phyloP scores from a whole-genome alignment of 2,329 filamentous ascomycete genomes.

The Ophiostoma perfectum region DNA sequence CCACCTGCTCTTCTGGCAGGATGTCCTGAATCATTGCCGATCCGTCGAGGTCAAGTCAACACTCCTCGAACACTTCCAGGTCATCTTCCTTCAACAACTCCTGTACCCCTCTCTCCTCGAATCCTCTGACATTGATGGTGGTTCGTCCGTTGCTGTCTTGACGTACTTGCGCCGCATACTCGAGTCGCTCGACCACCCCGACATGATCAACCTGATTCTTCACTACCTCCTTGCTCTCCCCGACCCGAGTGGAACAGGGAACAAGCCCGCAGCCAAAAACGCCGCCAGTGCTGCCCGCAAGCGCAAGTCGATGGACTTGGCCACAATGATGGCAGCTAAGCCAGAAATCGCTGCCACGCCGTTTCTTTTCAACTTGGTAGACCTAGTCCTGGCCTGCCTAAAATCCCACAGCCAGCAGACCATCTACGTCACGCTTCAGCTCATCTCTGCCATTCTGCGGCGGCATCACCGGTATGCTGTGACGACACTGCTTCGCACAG shows the following conservation, averaged over 20 bases:
- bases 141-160: slow-evolving; percentile 90
- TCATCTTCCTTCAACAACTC: slow-evolving; percentile 91
- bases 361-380: slow-evolving; percentile 85
- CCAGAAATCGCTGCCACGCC: slow-evolving; percentile 71
- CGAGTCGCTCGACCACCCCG: slow-evolving; percentile 84
- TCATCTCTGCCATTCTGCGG: slow-evolving; percentile 79
- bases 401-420: slow-evolving; percentile 82
- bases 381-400: slow-evolving; percentile 80
- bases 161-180: slow-evolving; percentile 89
- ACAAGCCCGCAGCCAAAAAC: slow-evolving; percentile 33
- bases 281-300: slow-evolving; percentile 65
- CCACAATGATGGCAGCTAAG: slow-evolving; percentile 71
- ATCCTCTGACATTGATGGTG: slow-evolving; percentile 93
- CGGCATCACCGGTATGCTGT: slow-evolving; percentile 85
- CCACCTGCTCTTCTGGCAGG: slow-evolving; percentile 95
- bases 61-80: slow-evolving; percentile 91
- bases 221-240: slow-evolving; percentile 85
- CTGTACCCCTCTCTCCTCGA: slow-evolving; percentile 94
- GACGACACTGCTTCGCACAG: slow-evolving; percentile 66
- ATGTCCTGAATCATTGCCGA: slow-evolving; percentile 90
- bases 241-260: slow-evolving; percentile 43
- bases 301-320: slow-evolving; percentile 81
- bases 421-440: slow-evolving; percentile 78
- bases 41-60: slow-evolving; percentile 90
- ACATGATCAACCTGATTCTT: slow-evolving; percentile 89